A percentile compares a stretch with the other conserved stretches of the same genome.
These are phyloP conservation scores for Castanea sativa DNA, from an alignment of 306 rosid genomes.

Conservation along the genomic window DNA sequence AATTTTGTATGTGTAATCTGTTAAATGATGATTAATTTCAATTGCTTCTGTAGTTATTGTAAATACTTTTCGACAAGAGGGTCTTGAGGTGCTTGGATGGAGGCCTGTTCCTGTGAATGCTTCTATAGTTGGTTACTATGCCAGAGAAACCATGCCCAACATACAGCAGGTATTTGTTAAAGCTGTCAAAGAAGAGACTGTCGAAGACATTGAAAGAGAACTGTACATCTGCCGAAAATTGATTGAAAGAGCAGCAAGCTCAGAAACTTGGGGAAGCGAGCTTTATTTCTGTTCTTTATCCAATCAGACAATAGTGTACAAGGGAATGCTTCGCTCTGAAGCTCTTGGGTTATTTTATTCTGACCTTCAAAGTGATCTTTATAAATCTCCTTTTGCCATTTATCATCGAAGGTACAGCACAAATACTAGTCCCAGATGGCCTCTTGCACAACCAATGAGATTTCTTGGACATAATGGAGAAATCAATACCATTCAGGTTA, in stretches of 20 bases:
- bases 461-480: slow-evolving; percentile 98
- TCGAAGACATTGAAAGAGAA: slow-evolving; percentile 92
- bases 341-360: slow-evolving; percentile 86
- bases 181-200: slow-evolving; percentile 86
- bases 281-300: slow-evolving; percentile 98
- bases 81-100: slow-evolving; percentile 98
- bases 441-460: slow-evolving; percentile 99
- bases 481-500: slow-evolving; percentile 96
- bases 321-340: slow-evolving; percentile 99
- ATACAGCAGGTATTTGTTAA: slow-evolving; percentile 94
- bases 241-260: slow-evolving; percentile 82
- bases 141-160: slow-evolving; percentile 94
- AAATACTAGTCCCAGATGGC: slow-evolving; percentile 98
- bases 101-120: slow-evolving; percentile 93
- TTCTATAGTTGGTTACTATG: slow-evolving; percentile 84
- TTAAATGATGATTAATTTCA: slow-evolving; percentile 35
- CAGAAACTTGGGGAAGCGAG: slow-evolving; percentile 92
- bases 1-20: slow-evolving; percentile 8
- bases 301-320: slow-evolving; percentile 94
- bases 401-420: slow-evolving; percentile 99
- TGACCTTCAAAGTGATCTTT: slow-evolving; percentile 90
- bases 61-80: slow-evolving; percentile 84
- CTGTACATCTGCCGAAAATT: slow-evolving; percentile 92
- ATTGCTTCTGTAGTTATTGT: slow-evolving; percentile 67
- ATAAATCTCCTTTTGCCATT: slow-evolving; percentile 87